Conservation (phyloP, 148 eudicot species). For the Camellia japonica region DNA sequence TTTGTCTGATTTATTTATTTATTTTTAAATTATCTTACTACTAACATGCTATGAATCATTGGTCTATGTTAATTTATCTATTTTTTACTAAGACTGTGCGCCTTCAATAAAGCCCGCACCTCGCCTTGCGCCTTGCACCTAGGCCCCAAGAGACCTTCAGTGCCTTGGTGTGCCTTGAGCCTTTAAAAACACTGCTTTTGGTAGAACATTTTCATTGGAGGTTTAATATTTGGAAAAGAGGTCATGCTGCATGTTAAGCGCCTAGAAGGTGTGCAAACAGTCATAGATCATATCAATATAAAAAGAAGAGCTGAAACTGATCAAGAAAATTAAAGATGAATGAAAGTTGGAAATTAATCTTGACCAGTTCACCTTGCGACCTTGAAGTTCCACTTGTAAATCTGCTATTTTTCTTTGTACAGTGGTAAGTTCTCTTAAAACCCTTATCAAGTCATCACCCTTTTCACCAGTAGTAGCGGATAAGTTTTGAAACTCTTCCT, state of each 20-base stretch:
- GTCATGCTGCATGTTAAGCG: background rate
- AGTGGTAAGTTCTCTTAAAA: constrained; percentile 86
- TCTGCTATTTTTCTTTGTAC: constrained; percentile 96
- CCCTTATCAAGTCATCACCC: constrained; percentile 81
- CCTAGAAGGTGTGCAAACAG: no score
- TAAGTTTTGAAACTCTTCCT: constrained; percentile 76
- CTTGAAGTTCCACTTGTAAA: constrained; percentile 97
- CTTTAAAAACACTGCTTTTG: background rate
- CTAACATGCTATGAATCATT: no score
- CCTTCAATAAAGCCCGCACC: no score
- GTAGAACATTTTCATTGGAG: background rate
- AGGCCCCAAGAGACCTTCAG: no score
- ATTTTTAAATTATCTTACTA: no score
- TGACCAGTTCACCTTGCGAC: constrained; percentile 68
- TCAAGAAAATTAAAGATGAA: background rate
- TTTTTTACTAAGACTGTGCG: no score
- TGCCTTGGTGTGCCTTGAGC: no score
- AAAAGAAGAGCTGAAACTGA: no score
- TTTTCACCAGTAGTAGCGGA: constrained; percentile 56
- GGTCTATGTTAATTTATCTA: no score
- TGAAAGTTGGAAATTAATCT: background rate
- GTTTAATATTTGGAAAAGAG: background rate
- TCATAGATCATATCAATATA: no score
- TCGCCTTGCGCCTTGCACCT: no score
- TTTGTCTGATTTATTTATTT: no score